Base-by-base conservation (phyloP, 75 land plant species). In the Selaginella moellendorffii region DNA sequence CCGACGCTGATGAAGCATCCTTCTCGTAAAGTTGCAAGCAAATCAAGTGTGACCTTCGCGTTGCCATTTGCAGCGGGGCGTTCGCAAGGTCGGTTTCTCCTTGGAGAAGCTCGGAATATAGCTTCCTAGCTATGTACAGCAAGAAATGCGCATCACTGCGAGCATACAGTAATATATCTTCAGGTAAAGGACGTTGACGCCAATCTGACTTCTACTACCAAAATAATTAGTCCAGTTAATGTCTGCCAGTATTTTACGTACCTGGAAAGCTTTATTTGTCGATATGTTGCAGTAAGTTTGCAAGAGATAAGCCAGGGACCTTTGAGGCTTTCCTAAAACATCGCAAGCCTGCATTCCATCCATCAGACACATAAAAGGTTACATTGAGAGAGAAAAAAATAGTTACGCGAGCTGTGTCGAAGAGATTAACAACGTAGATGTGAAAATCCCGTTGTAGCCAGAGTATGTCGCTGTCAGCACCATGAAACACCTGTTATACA, bases 401-500 rank as follows among this genome's bases (percentile, higher is more conserved):
- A 56, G 70, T 71, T 68, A 86, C 99, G 82, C 83, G 84, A 63
- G 96, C 88, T 63, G 99, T 90, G 63, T 95, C 99, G 73, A 95
- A 95, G 65, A 95, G 66, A 67, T 95, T 95, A 27, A 90, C 99
- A 63, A 95, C 80, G 74, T 95, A 95, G 28, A 95, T 76, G 62
- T 90, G 99, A 62, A 89, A 95, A 76, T 95, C 99, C 61, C 91
- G 78, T 72, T 95, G 99, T 62, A 95, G 78, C 99, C 99, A 95
- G 19, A 90, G 81, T 63, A 80, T 77, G 75, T 95, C 99, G 78
- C 82, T 89, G 65, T 90, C 99, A 46, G 97, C 87, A 61, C 99
- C 99, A 81, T 95, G 99, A 64, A 95, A 90, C 9, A 95, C 87
- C 99, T 95, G 67, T n/a, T n/a, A n/a, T n/a, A n/a, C n/a, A n/a